A percentile compares a stretch with the other conserved stretches of the same genome.
These are phyloP conservation scores for Acacia melanoxylon DNA, from an alignment of 306 rosid species.

Conservation along the genomic window DNA sequence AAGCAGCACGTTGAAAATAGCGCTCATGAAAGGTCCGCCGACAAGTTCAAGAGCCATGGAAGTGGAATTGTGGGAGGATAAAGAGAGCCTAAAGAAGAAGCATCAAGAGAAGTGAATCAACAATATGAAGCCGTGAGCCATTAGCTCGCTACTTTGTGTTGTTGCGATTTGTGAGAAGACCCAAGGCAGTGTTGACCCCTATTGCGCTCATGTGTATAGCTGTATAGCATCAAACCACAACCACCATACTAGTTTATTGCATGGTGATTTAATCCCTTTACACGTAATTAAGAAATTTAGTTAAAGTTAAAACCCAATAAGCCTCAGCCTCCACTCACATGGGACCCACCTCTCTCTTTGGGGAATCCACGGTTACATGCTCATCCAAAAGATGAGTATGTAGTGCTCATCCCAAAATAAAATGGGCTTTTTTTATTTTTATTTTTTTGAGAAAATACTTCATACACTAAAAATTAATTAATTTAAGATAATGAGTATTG, in stretches of 20 bases:
- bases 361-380: no score
- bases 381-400: no score
- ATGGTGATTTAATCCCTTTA: not conserved
- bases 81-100: not conserved
- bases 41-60: conserved; percentile 43
- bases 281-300: not conserved
- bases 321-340: no score
- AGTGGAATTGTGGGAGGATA: not conserved
- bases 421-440: no score
- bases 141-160: not conserved
- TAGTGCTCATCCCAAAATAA: no score
- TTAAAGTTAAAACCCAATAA: no score
- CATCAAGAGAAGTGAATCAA: not conserved
- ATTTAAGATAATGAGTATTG: no score
- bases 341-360: no score
- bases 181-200: not conserved
- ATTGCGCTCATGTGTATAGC: not conserved
- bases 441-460: no score
- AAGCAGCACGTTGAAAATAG: conserved; percentile 36
- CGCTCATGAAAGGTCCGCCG: conserved; percentile 49
- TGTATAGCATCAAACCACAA: not conserved
- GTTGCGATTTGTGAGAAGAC: not conserved
- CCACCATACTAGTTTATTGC: not conserved
- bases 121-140: not conserved
- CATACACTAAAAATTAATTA: no score